Evolutionary conservation across 495 filamentous ascomycete species (phyloP).

Genomic region (Clohesyomyces aquaticus): DNA sequence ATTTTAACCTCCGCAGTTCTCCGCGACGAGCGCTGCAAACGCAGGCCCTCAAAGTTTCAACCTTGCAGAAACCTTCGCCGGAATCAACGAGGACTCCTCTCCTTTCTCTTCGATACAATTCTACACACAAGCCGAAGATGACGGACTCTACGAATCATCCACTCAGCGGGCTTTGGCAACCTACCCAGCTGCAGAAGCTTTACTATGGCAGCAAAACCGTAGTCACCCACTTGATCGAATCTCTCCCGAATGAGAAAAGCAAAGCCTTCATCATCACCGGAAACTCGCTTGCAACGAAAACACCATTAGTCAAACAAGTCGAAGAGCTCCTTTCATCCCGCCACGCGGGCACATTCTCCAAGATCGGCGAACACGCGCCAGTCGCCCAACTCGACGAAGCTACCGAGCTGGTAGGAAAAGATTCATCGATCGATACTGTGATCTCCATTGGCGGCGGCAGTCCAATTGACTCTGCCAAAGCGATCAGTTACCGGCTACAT

Average conservation of each 20-base stretch:
- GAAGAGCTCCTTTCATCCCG: constrained; percentile 50
- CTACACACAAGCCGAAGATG: constrained; percentile 32
- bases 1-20: neutral
- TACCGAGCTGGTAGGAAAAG: constrained; percentile 47
- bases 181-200: constrained; percentile 50
- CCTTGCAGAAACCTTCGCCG: too few relatives aligned
- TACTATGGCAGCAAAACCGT: constrained; percentile 54
- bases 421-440: constrained; percentile 53
- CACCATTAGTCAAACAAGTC: constrained; percentile 51
- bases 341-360: constrained; percentile 54
- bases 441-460: constrained; percentile 55
- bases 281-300: constrained; percentile 53
- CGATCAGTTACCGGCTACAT: constrained; percentile 50
- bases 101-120: neutral
- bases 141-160: constrained; percentile 48
- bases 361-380: constrained; percentile 55
- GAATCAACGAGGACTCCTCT: too few relatives aligned
- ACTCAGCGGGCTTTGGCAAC: constrained; percentile 51
- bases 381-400: constrained; percentile 54
- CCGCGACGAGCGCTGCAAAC: too few relatives aligned
- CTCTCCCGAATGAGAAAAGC: constrained; percentile 46
- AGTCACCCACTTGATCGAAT: constrained; percentile 48
- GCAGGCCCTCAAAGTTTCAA: too few relatives aligned
- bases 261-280: constrained; percentile 59
- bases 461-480: constrained; percentile 56